Conservation (phyloP, 441 rosid genomes). For the Theobroma grandiflorum region DNA sequence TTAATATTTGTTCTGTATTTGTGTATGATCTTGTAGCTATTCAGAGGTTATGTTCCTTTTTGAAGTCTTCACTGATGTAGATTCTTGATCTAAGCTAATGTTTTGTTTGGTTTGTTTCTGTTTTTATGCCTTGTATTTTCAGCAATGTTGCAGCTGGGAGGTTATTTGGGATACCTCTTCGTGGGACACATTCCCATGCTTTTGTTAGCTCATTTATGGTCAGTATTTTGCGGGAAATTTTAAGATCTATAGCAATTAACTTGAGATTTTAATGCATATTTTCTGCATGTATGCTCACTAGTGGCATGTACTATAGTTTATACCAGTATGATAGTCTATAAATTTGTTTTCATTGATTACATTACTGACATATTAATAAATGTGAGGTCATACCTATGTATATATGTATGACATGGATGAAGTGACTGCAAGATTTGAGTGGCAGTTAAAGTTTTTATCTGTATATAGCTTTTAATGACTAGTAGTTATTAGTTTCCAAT, state of each 20-base stretch:
- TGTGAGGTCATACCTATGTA: not conserved
- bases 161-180: conserved; percentile 88
- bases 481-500: conserved; percentile 3
- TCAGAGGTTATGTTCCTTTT: conserved; percentile 10
- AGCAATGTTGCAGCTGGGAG: conserved; percentile 96
- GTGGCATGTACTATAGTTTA: not conserved
- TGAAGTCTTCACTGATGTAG: conserved; percentile 14
- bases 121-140: conserved; percentile 33
- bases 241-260: conserved; percentile 2
- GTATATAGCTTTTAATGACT: not conserved
- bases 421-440: conserved; percentile 16
- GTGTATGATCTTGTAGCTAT: not conserved
- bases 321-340: not conserved
- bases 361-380: not conserved
- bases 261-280: not conserved
- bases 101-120: conserved; percentile 24
- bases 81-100: conserved; percentile 12
- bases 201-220: conserved; percentile 98
- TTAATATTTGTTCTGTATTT: conserved; percentile 6
- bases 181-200: conserved; percentile 97
- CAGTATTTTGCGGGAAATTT: conserved; percentile 28
- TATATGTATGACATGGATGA: conserved; percentile 11
- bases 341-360: not conserved
- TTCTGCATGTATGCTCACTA: not conserved
- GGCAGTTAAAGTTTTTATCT: not conserved